Evolutionary conservation across 805 yeast species (phyloP), one percentile per base, ranked within the genome.

Genomic region (Candida oleophila): DNA sequence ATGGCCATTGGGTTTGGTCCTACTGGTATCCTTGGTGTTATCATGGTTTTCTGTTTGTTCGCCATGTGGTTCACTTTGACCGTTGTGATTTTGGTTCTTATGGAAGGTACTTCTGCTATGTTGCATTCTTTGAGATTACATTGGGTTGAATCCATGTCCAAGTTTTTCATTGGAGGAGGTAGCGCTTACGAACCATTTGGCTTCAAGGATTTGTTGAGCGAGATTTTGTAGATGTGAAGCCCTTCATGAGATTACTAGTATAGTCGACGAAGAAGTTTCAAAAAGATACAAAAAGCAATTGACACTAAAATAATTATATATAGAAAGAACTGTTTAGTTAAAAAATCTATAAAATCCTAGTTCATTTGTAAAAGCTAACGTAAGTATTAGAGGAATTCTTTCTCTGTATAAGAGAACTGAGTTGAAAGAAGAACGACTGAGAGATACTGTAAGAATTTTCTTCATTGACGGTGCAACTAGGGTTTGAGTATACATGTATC

Each of bases 31-130:
- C 56, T 75, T 3, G 96, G 96, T 11, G 86, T 89, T 1, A 52
- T 84, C 22, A 82, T 81, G 77, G 82, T 89, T 1, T 94, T 91
- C 34, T 60, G 86, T 20, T 69, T 94, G 62, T 94, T 94, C 65
- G 96, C 86, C 19, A 82, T 94, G 86, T 94, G 99, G 99, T 90
- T 94, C 65, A 81, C 81, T 2, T 74, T 94, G 51, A 92, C 99
- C 0, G 92, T 91, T 21, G 86, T 89, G 59, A 89, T 94, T 56
- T 77, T 94, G 60, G 98, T 94, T 12, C 73, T 87, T 44, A 94
- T 94, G 99, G 99, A 94, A 69, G 99, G 99, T 49, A 94, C 99
- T 0, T 89, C 97, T 21, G 99, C 99, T 32, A 94, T 94, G 99
- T 79, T 94, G 62, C 99, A 94, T 69, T 87, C 97, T n/a, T 78